phyloP scores from a whole-genome alignment of 208 protist species.

The Endotrypanum monterogeii region DNA sequence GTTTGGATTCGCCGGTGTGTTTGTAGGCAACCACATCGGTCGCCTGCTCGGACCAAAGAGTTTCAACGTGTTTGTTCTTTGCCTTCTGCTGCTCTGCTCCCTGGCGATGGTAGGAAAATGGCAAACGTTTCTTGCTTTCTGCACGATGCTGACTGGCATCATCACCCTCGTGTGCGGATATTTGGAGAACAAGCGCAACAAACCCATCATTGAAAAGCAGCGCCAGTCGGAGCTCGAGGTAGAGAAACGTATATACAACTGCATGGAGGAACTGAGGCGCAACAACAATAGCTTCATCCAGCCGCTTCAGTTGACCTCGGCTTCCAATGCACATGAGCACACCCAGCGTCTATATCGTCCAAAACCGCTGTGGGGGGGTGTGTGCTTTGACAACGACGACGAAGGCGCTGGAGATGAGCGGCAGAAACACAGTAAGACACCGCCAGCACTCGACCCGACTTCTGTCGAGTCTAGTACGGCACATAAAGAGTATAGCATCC shows the following conservation, averaged over 20 bases:
- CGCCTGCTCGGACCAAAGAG: constrained; percentile 52
- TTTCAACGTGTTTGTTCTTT: constrained; percentile 59
- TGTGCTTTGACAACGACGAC: constrained; percentile 50
- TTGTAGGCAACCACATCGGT: constrained; percentile 49
- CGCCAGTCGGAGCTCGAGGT: constrained; percentile 57
- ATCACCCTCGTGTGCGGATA: constrained; percentile 34
- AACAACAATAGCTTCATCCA: constrained; percentile 43
- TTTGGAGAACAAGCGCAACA: constrained; percentile 45
- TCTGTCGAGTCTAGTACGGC: neutral
- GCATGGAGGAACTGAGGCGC: constrained; percentile 50
- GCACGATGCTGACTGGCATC: constrained; percentile 33
- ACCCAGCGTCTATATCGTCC: constrained; percentile 25
- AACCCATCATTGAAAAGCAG: constrained; percentile 46
- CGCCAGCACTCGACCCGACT: neutral
- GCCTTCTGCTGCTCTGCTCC: constrained; percentile 50
- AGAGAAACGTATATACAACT: constrained; percentile 55
- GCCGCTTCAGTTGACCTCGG: constrained; percentile 9
- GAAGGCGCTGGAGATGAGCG: constrained; percentile 17
- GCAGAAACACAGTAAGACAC: neutral
- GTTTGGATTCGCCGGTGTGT: constrained; percentile 52
- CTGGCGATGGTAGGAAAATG: constrained; percentile 44
- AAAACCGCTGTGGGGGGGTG: constrained; percentile 31
- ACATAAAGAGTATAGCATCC: neutral
- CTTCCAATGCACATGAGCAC: constrained; percentile 12
- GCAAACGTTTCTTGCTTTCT: constrained; percentile 30